These are phyloP conservation scores for Penicillium waksmanii DNA, from an alignment of 495 filamentous ascomycete genomes.

Conservation along the genomic window DNA sequence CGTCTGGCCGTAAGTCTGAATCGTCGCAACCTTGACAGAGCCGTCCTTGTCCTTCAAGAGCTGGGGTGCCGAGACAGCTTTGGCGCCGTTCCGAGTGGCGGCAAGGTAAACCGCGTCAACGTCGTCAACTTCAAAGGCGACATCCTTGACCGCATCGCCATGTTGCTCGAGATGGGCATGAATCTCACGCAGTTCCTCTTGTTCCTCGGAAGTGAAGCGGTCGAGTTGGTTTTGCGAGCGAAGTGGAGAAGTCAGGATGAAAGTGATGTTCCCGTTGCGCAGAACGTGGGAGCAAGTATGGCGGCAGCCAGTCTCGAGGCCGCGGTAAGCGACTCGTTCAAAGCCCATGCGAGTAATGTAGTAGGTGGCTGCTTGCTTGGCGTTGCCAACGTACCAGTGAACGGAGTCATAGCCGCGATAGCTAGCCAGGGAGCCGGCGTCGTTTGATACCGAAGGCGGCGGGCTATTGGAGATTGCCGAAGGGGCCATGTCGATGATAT, in stretches of 20 bases:
- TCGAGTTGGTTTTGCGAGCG: conserved; percentile 57
- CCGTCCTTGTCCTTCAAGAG: conserved; percentile 51
- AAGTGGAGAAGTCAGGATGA: conserved; percentile 83
- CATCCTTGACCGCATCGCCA: conserved; percentile 90
- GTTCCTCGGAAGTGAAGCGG: conserved; percentile 58
- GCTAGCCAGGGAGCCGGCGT: conserved; percentile 42
- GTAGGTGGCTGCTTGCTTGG: conserved; percentile 87
- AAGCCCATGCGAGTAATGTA: conserved; percentile 88
- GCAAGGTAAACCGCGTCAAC: conserved; percentile 72
- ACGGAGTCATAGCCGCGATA: conserved; percentile 88
- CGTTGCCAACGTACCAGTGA: conserved; percentile 94
- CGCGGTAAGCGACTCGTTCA: conserved; percentile 75
- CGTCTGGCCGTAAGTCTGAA: conserved; percentile 88
- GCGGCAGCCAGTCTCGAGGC: conserved; percentile 83
- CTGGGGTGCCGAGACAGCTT: conserved; percentile 60
- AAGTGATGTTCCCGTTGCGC: conserved; percentile 73
- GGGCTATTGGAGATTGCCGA: conserved; percentile 65
- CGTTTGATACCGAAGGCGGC: conserved; percentile 33
- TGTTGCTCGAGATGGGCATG: conserved; percentile 77
- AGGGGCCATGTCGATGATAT: conserved; percentile 63
- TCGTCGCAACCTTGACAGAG: conserved; percentile 68
- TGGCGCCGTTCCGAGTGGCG: conserved; percentile 72
- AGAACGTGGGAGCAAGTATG: conserved; percentile 79
- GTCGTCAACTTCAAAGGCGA: conserved; percentile 87
- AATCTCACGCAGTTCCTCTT: conserved; percentile 64